Evolutionary conservation across 129 eudicot species (phyloP).

Genomic region (Flaveria brownii): DNA sequence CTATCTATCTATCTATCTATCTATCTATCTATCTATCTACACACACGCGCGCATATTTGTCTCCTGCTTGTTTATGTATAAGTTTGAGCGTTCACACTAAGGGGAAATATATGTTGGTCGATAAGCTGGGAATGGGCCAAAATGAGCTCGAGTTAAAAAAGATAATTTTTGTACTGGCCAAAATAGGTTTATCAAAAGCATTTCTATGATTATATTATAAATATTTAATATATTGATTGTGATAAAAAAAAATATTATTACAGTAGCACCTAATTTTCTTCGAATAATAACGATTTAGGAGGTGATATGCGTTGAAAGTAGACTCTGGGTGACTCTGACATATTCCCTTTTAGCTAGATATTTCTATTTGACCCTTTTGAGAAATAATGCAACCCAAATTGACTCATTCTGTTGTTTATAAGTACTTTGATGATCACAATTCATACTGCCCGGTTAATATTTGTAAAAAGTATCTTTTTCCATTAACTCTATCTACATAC

Average conservation of each 20-base stretch:
- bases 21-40: no score
- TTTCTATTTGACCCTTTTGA: conserved; percentile 6
- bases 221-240: not conserved
- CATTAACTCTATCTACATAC: not conserved
- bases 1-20: no score
- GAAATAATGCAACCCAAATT: not conserved
- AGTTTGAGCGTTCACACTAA: not conserved
- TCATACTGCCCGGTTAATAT: not conserved
- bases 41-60: not conserved
- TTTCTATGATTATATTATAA: not conserved
- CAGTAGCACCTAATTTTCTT: not conserved
- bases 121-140: not conserved
- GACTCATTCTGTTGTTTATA: not conserved
- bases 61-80: conserved; percentile 2
- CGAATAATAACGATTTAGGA: not conserved
- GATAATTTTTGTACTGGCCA: not conserved
- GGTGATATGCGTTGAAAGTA: not conserved
- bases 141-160: not conserved
- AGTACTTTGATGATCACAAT: not conserved
- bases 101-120: not conserved
- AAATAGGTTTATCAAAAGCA: not conserved
- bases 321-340: not conserved
- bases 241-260: not conserved
- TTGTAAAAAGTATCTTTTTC: not conserved
- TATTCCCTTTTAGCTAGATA: not conserved